These are phyloP conservation scores for Globomyces sp. DNA, from an alignment of 371 early-diverging fungal species.

Conservation along the genomic window DNA sequence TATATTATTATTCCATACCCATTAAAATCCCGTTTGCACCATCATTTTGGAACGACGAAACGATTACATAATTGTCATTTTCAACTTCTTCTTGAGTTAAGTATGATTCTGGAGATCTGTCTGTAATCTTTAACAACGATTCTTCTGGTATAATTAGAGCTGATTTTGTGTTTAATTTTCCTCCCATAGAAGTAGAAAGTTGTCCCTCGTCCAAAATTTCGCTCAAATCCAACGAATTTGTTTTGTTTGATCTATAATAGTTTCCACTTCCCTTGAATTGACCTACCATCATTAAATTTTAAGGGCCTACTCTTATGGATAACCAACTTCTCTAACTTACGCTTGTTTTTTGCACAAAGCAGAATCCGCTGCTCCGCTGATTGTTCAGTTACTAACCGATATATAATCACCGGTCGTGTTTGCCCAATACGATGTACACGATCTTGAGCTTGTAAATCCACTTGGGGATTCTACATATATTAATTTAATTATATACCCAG, in stretches of 20 bases:
- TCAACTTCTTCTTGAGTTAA: too few species aligned
- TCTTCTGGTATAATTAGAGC: too few species aligned
- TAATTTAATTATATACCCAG: conserved; percentile 84
- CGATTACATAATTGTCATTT: too few species aligned
- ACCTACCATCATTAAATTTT: conserved; percentile 29
- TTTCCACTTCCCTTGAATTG: conserved; percentile 47
- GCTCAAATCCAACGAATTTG: conserved; percentile 62
- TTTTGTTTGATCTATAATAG: conserved; percentile 40
- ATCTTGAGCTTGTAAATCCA: conserved; percentile 85
- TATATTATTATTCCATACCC: too few species aligned
- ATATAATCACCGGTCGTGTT: conserved; percentile 95
- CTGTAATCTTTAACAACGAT: too few species aligned
- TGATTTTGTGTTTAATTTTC: too few species aligned
- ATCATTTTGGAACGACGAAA: too few species aligned
- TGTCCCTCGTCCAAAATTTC: conserved; percentile 59
- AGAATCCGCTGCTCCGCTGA: conserved; percentile 96
- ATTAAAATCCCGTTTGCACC: too few species aligned
- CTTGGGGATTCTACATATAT: conserved; percentile 77
- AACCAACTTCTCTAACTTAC: conserved; percentile 95
- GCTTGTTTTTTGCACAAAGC: conserved; percentile 90
- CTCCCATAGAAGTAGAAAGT: too few species aligned
- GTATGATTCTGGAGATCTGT: too few species aligned
- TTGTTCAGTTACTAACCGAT: conserved; percentile 85
- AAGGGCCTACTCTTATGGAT: conserved; percentile 75
- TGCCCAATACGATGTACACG: conserved; percentile 99